Conservation (phyloP, 495 filamentous ascomycete genomes). For the Chaetomium cochliodes region DNA sequence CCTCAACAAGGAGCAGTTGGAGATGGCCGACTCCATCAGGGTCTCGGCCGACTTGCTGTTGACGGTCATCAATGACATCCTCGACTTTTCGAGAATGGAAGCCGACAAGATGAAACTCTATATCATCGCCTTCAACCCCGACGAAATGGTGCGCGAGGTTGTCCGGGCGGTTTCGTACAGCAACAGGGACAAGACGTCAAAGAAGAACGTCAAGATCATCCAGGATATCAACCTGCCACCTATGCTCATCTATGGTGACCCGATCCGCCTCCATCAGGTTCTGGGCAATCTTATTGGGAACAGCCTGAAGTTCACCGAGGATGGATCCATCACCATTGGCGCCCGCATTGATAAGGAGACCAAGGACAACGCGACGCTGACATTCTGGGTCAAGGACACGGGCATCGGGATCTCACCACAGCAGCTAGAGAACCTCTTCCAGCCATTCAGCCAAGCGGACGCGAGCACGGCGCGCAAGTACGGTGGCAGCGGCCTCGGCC, state of each 20-base stretch:
- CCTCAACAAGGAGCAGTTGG: constrained; percentile 77
- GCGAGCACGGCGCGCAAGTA: constrained; percentile 82
- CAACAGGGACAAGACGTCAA: constrained; percentile 68
- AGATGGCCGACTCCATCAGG: constrained; percentile 88
- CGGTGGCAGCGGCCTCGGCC: constrained; percentile 83
- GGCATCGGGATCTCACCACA: constrained; percentile 84
- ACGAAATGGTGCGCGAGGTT: constrained; percentile 83
- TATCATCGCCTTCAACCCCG: constrained; percentile 77
- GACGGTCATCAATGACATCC: constrained; percentile 92
- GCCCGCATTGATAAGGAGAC: constrained; percentile 69
- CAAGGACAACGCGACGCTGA: constrained; percentile 65
- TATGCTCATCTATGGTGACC: constrained; percentile 83
- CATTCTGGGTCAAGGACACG: constrained; percentile 84
- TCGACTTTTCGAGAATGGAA: constrained; percentile 92
- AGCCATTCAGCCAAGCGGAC: constrained; percentile 88
- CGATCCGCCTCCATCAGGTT: constrained; percentile 86
- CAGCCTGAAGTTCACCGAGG: constrained; percentile 89
- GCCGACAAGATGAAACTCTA: constrained; percentile 95
- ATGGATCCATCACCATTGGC: constrained; percentile 77
- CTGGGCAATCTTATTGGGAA: constrained; percentile 92
- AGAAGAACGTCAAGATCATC: constrained; percentile 59
- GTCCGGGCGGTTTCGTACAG: constrained; percentile 83
- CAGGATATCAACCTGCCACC: constrained; percentile 73
- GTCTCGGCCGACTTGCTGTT: constrained; percentile 87
- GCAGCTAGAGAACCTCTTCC: constrained; percentile 80